Conservation (phyloP, 495 filamentous ascomycete species). For the Hyaloscypha variabilis region DNA sequence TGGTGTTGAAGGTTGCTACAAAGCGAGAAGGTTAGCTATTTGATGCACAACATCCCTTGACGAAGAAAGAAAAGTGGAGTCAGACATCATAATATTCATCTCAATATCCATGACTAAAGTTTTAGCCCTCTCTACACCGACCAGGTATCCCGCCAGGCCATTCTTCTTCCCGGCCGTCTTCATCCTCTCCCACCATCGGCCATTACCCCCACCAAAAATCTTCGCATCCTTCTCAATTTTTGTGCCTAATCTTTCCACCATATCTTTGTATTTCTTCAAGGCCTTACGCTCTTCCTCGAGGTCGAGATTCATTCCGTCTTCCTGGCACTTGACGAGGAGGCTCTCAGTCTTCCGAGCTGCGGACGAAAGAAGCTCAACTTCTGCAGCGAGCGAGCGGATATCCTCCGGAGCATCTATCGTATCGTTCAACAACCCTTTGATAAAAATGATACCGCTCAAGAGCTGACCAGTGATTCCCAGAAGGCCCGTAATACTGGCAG, state of each 20-base stretch:
- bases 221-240: neutral
- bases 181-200: neutral
- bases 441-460: neutral
- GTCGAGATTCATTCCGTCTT: neutral
- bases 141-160: neutral
- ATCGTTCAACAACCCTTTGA: neutral
- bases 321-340: neutral
- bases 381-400: neutral
- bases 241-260: neutral
- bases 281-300: neutral
- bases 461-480: neutral
- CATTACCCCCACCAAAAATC: neutral
- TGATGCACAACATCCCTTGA: too few species aligned
- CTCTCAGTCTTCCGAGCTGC: neutral
- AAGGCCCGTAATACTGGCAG: neutral
- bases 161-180: neutral
- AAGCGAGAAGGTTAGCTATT: too few species aligned
- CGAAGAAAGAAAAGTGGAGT: too few species aligned
- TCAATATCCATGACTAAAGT: neutral
- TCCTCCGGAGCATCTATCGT: neutral
- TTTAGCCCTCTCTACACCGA: neutral
- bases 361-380: neutral
- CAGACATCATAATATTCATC: neutral
- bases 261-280: neutral
- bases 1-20: neutral